These are phyloP conservation scores for Saccharomyces paradoxus DNA, from an alignment of 805 yeast species.

Conservation along the genomic window DNA sequence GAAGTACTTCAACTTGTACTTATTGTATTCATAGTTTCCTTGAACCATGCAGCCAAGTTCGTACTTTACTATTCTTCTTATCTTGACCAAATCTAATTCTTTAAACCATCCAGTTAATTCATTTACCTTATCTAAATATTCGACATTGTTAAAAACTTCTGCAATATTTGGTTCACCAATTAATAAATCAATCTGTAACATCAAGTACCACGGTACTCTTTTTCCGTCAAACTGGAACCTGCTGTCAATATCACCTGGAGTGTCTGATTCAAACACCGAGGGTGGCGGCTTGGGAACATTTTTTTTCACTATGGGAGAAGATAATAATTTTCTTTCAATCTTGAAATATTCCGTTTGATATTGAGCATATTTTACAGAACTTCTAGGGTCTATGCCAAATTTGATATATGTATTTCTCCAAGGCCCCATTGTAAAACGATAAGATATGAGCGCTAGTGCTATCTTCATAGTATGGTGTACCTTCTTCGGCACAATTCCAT, in stretches of 20 bases:
- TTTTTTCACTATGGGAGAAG: slow-evolving; percentile 22
- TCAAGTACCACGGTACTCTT: slow-evolving; percentile 56
- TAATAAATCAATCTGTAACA: slow-evolving; percentile 75
- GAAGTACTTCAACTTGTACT: slow-evolving; percentile 31
- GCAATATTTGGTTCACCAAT: slow-evolving; percentile 54
- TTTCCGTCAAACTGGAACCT: slow-evolving; percentile 64
- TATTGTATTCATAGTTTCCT: slow-evolving; percentile 40
- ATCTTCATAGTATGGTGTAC: slow-evolving; percentile 44
- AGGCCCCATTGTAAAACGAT: slow-evolving; percentile 80
- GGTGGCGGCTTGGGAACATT: slow-evolving; percentile 28
- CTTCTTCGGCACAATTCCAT: slow-evolving; percentile 42
- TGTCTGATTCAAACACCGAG: slow-evolving; percentile 28
- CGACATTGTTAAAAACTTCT: slow-evolving; percentile 36
- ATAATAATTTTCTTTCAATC: slow-evolving; percentile 24
- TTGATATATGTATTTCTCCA: slow-evolving; percentile 83
- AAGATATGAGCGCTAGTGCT: slow-evolving; percentile 80
- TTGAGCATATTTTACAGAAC: slow-evolving; percentile 43
- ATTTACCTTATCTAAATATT: slow-evolving; percentile 41
- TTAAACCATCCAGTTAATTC: slow-evolving; percentile 65
- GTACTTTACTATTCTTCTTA: slow-evolving; percentile 64
- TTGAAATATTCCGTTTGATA: slow-evolving; percentile 83
- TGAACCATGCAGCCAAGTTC: slow-evolving; percentile 56
- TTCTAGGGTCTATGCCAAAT: slow-evolving; percentile 71
- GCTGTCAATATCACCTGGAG: slow-evolving; percentile 33
- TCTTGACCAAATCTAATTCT: slow-evolving; percentile 49